Evolutionary conservation across 106 monocot species (phyloP), one percentile per base, ranked within the genome.

Genomic region (Iris macrosiphon): DNA sequence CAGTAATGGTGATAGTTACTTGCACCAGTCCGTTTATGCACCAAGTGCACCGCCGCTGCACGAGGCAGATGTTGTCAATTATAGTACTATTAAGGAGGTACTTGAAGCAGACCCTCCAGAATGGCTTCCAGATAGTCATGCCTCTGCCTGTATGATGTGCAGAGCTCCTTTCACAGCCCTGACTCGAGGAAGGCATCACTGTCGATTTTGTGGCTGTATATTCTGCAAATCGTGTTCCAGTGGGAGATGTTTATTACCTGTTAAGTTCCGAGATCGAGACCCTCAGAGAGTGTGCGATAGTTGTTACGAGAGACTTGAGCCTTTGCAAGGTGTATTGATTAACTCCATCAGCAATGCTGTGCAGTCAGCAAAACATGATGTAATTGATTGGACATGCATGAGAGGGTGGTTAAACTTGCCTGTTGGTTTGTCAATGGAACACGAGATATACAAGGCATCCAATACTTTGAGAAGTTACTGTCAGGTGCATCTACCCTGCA

Each of bases 121-220:
- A 21, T 87, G 87, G 87, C 20, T 87, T 7, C 87, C 87, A 41
- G 87, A 87, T 68, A 87, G 87, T 53, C 60, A 56, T 65, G 12
- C 77, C 31, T 9, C 43, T 45, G 42, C 40, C 22, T 87, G 87
- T 57, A 77, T 81, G 87, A 77, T 71, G 51, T 87, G 87, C 55
- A 40, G 37, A 46, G 54, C 60, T 23, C 74, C 70, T 46, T 87
- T 87, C 63, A 87, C 74, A 32, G 74, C 64, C 7, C 16, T 87
- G 22, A 74, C 77, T 50, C 71, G 81, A 35, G 77, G 81, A 52
- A 72, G 87, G 31, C 87, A 87, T 65, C 87, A 87, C 37, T 87
- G 87, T 57, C 70, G 87, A 22, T 81, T 87, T 67, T 87, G 87
- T 69, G 87, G 87, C 15, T 70, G 78, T 40, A n/a, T n/a, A n/a